phyloP scores from a whole-genome alignment of 139 green algal genomes.

The Closterium sp. region DNA sequence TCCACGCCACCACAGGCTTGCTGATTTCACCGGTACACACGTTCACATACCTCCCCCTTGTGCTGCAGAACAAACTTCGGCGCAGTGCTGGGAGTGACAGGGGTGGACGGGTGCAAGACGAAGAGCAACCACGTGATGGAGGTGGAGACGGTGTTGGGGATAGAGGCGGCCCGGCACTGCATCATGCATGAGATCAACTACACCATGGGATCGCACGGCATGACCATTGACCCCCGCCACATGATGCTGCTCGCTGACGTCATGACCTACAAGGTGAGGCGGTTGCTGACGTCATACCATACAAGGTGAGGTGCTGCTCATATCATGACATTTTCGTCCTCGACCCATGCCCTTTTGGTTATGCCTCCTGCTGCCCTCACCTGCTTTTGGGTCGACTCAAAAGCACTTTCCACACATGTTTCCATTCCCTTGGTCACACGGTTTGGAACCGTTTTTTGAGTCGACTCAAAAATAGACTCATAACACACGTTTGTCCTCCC shows the following conservation, averaged over 20 bases:
- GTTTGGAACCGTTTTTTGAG: too few species aligned
- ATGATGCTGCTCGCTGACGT: conserved; percentile 96
- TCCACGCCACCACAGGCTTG: conserved; percentile 73
- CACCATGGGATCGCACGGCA: conserved; percentile 89
- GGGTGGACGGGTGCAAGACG: conserved; percentile 72
- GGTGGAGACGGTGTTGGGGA: conserved; percentile 80
- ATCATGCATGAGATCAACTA: conserved; percentile 91
- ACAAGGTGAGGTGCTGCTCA: not conserved
- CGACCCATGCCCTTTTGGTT: not conserved
- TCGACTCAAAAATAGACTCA: too few species aligned
- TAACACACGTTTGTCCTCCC: not conserved
- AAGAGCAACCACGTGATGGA: conserved; percentile 94
- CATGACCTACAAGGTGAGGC: conserved; percentile 90
- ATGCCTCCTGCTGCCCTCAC: too few species aligned
- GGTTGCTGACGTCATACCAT: not conserved
- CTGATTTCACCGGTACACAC: not conserved
- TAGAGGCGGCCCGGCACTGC: conserved; percentile 80
- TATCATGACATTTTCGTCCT: too few species aligned
- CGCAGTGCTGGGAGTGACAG: conserved; percentile 80
- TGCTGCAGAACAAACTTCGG: conserved; percentile 59
- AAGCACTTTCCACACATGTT: too few species aligned
- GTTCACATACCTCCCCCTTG: not conserved
- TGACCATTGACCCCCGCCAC: conserved; percentile 92
- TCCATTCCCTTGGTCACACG: too few species aligned
- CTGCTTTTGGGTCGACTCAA: too few species aligned